Evolutionary conservation across 140 eudicot genomes (phyloP).

Genomic region (Bidens hawaiensis): DNA sequence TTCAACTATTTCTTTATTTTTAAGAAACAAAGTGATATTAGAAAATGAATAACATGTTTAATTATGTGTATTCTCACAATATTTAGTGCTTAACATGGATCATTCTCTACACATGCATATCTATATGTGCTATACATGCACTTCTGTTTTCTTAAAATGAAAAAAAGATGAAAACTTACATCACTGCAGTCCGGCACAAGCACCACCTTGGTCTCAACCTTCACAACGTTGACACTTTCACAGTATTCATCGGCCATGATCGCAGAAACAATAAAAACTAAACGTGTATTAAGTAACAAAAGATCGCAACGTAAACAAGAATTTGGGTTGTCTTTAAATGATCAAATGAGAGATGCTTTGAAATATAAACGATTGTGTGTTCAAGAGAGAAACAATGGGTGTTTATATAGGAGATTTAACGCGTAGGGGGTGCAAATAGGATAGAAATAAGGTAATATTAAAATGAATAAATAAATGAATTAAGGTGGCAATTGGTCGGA

Average conservation of each 20-base stretch:
- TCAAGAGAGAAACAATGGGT: conserved; percentile 6
- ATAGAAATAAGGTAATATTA: conserved; percentile 8
- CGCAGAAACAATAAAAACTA: conserved; percentile 13
- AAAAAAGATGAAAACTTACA: conserved; percentile 25
- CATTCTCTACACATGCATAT: not conserved
- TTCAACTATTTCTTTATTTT: no score
- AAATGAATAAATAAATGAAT: conserved; percentile 10
- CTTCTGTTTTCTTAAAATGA: not conserved
- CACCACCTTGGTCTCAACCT: conserved; percentile 15
- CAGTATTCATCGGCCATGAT: conserved; percentile 30
- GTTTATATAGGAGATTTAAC: conserved; percentile 29
- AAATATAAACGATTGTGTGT: conserved; percentile 24
- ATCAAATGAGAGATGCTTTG: conserved; percentile 10
- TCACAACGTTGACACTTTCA: conserved; percentile 19
- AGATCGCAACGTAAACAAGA: not conserved
- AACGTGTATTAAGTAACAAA: no score
- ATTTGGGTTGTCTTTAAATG: not conserved
- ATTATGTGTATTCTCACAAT: no score
- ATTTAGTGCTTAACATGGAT: no score
- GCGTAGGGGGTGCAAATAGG: conserved; percentile 13
- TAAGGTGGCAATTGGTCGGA: conserved; percentile 20
- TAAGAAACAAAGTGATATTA: no score
- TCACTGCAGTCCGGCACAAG: conserved; percentile 3
- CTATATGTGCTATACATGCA: not conserved
- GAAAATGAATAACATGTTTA: no score